Evolutionary conservation across 441 rosid genomes (phyloP).

Genomic region (Corymbia calophylla): DNA sequence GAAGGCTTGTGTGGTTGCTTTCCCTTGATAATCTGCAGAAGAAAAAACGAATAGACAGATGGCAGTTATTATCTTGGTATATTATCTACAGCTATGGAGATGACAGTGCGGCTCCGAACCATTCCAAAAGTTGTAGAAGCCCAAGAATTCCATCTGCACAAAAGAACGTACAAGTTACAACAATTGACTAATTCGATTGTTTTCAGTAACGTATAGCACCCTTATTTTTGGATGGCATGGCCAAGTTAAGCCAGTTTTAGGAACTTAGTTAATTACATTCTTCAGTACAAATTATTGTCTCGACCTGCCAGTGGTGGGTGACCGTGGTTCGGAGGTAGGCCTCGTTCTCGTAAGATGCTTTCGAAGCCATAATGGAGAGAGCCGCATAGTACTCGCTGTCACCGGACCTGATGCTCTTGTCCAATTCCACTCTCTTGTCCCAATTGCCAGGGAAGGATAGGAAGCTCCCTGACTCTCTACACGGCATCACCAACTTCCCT

Average conservation of each 20-base stretch:
- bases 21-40: constrained; percentile 47
- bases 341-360: background rate
- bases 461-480: constrained; percentile 28
- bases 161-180: background rate
- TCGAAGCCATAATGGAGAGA: constrained; percentile 13
- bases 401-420: constrained; percentile 17
- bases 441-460: constrained; percentile 40
- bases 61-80: background rate
- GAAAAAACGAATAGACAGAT: background rate
- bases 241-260: background rate
- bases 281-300: background rate
- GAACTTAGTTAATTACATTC: background rate
- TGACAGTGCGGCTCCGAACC: constrained; percentile 20
- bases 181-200: too few relatives aligned
- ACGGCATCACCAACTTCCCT: constrained; percentile 43
- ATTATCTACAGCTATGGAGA: background rate
- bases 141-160: constrained; percentile 62
- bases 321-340: constrained; percentile 36
- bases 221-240: background rate
- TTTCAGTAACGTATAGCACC: too few relatives aligned
- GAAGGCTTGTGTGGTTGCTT: constrained; percentile 59
- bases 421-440: constrained; percentile 31
- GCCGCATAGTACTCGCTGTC: constrained; percentile 25
- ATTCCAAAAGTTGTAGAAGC: constrained; percentile 53
- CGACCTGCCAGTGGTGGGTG: constrained; percentile 44